phyloP scores from a whole-genome alignment of 306 rosid genomes.

The Oxytropis ochrocephala region DNA sequence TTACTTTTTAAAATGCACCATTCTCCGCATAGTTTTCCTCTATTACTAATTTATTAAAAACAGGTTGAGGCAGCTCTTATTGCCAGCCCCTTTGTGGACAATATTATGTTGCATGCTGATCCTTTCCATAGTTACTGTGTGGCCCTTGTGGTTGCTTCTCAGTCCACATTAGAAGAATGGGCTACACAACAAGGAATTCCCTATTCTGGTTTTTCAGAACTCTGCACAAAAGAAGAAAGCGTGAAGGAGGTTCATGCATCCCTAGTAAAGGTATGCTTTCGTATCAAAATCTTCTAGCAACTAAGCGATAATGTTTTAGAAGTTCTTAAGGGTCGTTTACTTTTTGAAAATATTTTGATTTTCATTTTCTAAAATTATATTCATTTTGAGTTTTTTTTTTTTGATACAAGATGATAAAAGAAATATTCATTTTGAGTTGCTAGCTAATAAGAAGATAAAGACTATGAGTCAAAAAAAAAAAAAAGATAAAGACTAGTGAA shows the following conservation, averaged over 20 bases:
- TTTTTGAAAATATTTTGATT: no score
- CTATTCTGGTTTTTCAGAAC: conserved; percentile 45
- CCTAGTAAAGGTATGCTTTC: conserved; percentile 53
- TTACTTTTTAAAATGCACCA: conserved; percentile 11
- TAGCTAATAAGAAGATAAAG: no score
- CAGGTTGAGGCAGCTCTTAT: conserved; percentile 90
- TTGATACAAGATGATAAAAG: no score
- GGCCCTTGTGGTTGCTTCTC: conserved; percentile 82
- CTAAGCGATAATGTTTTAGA: not conserved
- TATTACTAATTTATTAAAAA: conserved; percentile 19
- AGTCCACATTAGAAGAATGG: conserved; percentile 63
- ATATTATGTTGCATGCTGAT: conserved; percentile 83
- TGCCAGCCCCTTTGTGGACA: conserved; percentile 70
- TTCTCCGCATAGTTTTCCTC: not conserved
- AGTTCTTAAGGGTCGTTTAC: no score
- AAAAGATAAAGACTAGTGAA: no score
- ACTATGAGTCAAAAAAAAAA: no score
- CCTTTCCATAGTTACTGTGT: conserved; percentile 87
- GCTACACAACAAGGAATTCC: conserved; percentile 64
- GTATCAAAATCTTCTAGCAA: not conserved
- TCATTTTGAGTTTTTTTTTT: no score
- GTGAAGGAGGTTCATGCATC: conserved; percentile 62
- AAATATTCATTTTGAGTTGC: no score
- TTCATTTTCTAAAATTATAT: not conserved
- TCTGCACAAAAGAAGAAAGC: conserved; percentile 66